Evolutionary conservation across 2,329 filamentous ascomycete genomes (phyloP).

Genomic region (Immersiporthe knoxdaviesiana): DNA sequence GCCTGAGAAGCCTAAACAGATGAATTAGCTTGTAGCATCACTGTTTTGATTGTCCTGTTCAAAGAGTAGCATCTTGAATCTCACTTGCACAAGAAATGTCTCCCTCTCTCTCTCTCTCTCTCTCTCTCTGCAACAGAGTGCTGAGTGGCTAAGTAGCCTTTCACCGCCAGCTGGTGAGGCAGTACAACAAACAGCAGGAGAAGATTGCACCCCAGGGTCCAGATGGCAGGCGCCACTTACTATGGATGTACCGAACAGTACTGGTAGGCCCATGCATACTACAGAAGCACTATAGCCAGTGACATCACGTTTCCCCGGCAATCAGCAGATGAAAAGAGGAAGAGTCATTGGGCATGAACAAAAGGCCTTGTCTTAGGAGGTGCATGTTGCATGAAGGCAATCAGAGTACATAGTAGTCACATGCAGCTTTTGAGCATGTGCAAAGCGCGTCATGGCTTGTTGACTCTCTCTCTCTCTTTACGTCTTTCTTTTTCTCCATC

Average conservation of each 20-base stretch:
- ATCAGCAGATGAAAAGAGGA: not conserved
- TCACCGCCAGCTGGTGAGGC: not conserved
- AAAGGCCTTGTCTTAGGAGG: not conserved
- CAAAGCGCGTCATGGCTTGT: not conserved
- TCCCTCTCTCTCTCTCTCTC: not conserved
- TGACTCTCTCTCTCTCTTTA: not conserved
- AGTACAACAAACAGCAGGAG: not conserved
- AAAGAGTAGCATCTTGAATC: too few species aligned
- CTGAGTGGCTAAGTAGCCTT: not conserved
- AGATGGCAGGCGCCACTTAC: not conserved
- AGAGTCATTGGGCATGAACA: not conserved
- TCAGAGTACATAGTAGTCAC: not conserved
- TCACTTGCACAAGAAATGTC: too few species aligned
- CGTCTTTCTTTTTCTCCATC: too few species aligned
- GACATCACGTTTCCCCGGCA: constrained; percentile 24
- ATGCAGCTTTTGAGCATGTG: not conserved
- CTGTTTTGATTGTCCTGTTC: not conserved
- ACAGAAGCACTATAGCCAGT: not conserved
- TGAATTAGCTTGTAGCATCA: not conserved
- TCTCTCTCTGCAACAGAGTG: not conserved
- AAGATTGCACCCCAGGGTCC: not conserved
- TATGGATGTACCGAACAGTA: too few species aligned
- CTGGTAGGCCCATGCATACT: not conserved
- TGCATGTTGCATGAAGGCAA: not conserved
- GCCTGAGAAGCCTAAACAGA: not conserved